Evolutionary conservation across 1,284 basidiomycete genomes (phyloP), one percentile per base, ranked within the genome.

Genomic region (Pyrrhoderma noxium): DNA sequence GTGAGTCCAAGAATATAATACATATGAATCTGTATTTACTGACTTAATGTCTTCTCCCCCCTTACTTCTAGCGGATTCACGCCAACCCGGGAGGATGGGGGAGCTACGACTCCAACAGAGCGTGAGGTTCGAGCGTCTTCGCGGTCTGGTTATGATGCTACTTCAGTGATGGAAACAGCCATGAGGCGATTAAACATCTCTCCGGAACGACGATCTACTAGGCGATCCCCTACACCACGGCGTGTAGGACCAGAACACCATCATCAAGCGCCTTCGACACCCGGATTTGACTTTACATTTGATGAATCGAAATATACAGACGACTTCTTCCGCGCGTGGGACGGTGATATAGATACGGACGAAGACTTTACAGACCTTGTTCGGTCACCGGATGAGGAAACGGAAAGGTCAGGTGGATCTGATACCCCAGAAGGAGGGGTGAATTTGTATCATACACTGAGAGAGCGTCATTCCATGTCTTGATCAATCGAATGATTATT

Each of bases 321-420:
- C 21, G 46, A 47, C n/a, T 56, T 49, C 40, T 56, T 56, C 38
- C 45, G 23, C 7, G 36, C 50, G 35, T 56, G 54, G 54, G 54
- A 56, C n/a, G 54, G 54, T 22, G 54, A 56, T 25, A 56, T 56
- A 39, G 51, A 56, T 35, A 44, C 46, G 21, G 54, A 56, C 35
- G 50, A 52, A 34, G 54, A 56, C 43, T 49, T 56, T 31, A 42
- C 48, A 18, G 54, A 56, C 43, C 35, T 52, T 18, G 42, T 56
- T 14, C 49, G 46, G 7, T 45, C 53, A 3, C 53, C 53, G 9
- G 53, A 55, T 18, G 39, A 38, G 7, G 45, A 45, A 31, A 18
- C 13, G 45, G 49, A 3, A 49, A 41, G 16, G 31, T 16, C 9
- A 35, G 51, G 9, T 16, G 47, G 14, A 23, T n/a, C 19, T 8